Evolutionary conservation across 768 basidiomycete genomes (phyloP).

Genomic region (Kwoniella europaea): DNA sequence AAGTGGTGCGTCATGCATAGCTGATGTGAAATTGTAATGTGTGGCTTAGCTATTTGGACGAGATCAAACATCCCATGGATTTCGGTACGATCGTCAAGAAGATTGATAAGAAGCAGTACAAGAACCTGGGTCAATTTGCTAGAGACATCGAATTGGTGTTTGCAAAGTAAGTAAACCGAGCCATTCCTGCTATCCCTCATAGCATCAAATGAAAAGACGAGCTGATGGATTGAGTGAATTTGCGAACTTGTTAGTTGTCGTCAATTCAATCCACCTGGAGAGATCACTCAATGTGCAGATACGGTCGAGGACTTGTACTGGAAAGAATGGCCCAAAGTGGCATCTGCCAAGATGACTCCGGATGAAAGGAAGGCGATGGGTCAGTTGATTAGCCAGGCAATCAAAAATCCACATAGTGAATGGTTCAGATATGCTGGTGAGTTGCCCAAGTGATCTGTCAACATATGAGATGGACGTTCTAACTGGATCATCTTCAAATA

Average conservation of each 20-base stretch:
- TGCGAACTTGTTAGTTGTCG: too few species aligned
- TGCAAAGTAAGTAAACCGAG: conserved; percentile 63
- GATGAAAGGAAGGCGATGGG: conserved; percentile 80
- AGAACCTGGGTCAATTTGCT: conserved; percentile 79
- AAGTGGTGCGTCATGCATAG: background rate
- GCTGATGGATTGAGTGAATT: too few species aligned
- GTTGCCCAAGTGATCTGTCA: conserved; percentile 2
- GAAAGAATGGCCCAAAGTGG: conserved; percentile 82
- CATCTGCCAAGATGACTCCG: conserved; percentile 73
- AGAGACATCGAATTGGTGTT: conserved; percentile 82
- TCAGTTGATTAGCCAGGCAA: conserved; percentile 70
- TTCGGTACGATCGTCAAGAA: conserved; percentile 78
- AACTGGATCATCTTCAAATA: conserved; percentile 64
- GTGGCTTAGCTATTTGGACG: conserved; percentile 76
- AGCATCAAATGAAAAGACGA: too few species aligned
- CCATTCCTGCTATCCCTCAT: too few species aligned
- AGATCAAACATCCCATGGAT: conserved; percentile 93
- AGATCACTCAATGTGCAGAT: conserved; percentile 72
- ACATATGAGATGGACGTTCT: background rate
- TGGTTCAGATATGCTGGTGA: conserved; percentile 39
- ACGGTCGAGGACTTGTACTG: conserved; percentile 75
- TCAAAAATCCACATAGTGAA: conserved; percentile 70
- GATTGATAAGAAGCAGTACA: conserved; percentile 71
- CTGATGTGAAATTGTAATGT: background rate
- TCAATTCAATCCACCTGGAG: conserved; percentile 85